Evolutionary conservation across 2,329 filamentous ascomycete species (phyloP), one percentile per base, ranked within the genome.

Genomic region (Aureobasidium sp.): DNA sequence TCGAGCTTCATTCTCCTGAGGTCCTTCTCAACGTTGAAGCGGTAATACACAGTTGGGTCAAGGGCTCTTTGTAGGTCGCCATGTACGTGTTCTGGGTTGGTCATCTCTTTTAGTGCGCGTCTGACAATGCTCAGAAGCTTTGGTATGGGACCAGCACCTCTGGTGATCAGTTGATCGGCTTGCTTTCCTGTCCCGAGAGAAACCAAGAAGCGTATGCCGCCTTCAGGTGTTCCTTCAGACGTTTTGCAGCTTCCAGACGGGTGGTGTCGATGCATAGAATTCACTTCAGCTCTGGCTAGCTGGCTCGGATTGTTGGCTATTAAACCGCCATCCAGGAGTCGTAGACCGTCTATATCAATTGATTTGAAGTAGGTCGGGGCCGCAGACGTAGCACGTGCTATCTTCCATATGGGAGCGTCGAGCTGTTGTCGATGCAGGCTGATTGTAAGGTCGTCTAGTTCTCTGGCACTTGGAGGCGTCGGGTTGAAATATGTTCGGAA

Each of bases 241-340:
- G 27, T 4, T 29, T 29, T 29, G 15, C 57, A 50, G 8, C n/a
- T 4, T 13, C 57, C 57, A 13, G 35, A 40, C 3, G 46, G 57
- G 19, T 60, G 50, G 17, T 61, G 4, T 10, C 10, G 21, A 25
- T 61, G 60, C 60, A 61, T 49, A 8, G 50, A 61, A 13, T 4
- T 15, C 9, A 25, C 76, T 65, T 79, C 69, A 19, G 69, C 68
- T 72, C 71, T 75, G 4, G 79, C 64, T 25, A 70, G 63, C 4
- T 67, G 62, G 31, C 76, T 67, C 1, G 78, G 79, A 60, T 81
- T 81, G 66, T 81, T 81, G 1, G 59, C 66, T 0, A 73, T 72
- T 5, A 74, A 62, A 0, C 71, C 77, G 0, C 75, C 78, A 63
- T 81, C 78, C 2, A 57, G 8, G 17, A 66, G 60, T 0, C 62